Conservation (phyloP, 2,329 filamentous ascomycete genomes). For the Rhynchosporium secalis region DNA sequence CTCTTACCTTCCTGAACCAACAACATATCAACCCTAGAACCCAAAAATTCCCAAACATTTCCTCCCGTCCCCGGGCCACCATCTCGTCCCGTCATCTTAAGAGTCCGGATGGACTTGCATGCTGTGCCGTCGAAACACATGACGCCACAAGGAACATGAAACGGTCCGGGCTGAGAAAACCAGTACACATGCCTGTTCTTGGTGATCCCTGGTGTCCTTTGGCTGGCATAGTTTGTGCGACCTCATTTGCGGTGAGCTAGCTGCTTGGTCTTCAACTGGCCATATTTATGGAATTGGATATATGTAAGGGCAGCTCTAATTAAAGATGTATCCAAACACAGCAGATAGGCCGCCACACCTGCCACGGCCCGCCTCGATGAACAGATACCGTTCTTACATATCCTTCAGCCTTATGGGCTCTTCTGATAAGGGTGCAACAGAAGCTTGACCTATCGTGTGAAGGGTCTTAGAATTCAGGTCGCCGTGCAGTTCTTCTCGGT, state of each 20-base stretch:
- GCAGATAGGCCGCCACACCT: slow-evolving; percentile 2
- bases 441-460: slow-evolving; percentile 7
- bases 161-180: slow-evolving; percentile 18
- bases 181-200: slow-evolving; percentile 7
- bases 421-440: slow-evolving; percentile 1
- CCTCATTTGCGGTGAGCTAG: slow-evolving; percentile 13
- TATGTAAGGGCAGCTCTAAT: not conserved
- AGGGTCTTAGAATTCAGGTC: not conserved
- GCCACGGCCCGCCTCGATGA: slow-evolving; percentile 4
- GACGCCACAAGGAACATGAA: slow-evolving; percentile 18
- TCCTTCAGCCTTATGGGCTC: slow-evolving; percentile 16
- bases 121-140: slow-evolving; percentile 19
- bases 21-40: slow-evolving; percentile 1
- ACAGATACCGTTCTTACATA: slow-evolving; percentile 5
- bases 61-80: not conserved
- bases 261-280: not conserved
- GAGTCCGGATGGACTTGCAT: slow-evolving; percentile 10
- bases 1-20: not conserved
- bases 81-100: not conserved
- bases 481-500: slow-evolving; percentile 8
- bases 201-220: slow-evolving; percentile 2
- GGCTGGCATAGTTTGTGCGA: slow-evolving; percentile 8
- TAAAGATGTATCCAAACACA: not conserved
- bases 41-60: not conserved
- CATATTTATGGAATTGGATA: slow-evolving; percentile 4